Base-by-base conservation (phyloP, 352 stramenopile species). In the Phytophthora colocasiae region DNA sequence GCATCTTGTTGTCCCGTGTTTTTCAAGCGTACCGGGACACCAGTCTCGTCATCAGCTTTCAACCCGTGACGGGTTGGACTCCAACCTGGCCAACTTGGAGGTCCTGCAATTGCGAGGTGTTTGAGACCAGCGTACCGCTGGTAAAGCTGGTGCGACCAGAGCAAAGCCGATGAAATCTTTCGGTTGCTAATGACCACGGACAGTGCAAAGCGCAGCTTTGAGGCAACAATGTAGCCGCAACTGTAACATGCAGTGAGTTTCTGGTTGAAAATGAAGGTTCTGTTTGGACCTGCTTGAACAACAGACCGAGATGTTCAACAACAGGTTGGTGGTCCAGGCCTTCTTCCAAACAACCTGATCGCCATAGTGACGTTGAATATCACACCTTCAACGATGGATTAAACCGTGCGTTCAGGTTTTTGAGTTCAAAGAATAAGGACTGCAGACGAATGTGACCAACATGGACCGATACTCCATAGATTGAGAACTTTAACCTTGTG, bases 101-200 rank as follows among this genome's bases (percentile, higher is more conserved):
- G 47, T 54, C 47, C 14, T 46, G 41, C 7, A 43, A 32, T 57
- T 54, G 40, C 40, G 26, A 38, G 9, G 50, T 40, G 59, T 26
- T 54, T 11, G 7, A 53, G 36, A 59, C 39, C 46, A 47, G 19
- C 24, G 38, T 68, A 68, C 60, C 51, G 60, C 50, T 63, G 43
- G 43, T 63, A 63, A 44, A 69, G 53, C 60, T 59, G 26, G 54
- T 70, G 46, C 62, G 40, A 65, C 40, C 55, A 55, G 55, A 60
- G 55, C 62, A 70, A 59, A 70, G 62, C 62, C 54, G 39, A 29
- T 63, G 54, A 65, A 52, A 53, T 56, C 10, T 46, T 24, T 39
- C 48, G 38, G 43, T 51, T 63, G 34, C 51, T 61, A 56, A 38
- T 41, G 52, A 8, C 1, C 34, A 57, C 43, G 43, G 48, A 61